A percentile compares a stretch with the other conserved stretches of the same genome.
Evolutionary conservation across 768 basidiomycete genomes (phyloP).

Genomic region (Lentinula boryana): DNA sequence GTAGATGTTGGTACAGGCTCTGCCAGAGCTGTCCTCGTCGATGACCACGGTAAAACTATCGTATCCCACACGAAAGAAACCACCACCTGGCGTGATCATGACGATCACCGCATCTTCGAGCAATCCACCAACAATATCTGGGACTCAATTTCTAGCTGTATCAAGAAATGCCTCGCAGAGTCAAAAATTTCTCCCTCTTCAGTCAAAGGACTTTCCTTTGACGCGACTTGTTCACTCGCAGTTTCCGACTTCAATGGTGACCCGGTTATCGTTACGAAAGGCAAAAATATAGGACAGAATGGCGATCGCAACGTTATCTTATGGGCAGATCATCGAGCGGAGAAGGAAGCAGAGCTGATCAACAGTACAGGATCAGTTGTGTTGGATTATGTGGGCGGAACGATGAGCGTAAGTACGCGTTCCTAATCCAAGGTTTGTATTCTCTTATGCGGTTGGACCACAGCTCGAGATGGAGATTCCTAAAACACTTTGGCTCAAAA

Average conservation of each 20-base stretch:
- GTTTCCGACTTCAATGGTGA: conserved; percentile 71
- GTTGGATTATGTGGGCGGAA: conserved; percentile 92
- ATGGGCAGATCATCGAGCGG: conserved; percentile 97
- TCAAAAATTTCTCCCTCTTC: conserved; percentile 48
- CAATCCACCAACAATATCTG: conserved; percentile 91
- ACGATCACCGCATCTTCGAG: conserved; percentile 92
- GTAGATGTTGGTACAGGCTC: conserved; percentile 93
- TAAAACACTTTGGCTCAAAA: conserved; percentile 95
- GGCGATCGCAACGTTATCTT: conserved; percentile 86
- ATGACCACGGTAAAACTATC: conserved; percentile 57
- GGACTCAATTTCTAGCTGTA: conserved; percentile 56
- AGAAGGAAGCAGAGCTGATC: conserved; percentile 86
- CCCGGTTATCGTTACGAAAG: conserved; percentile 72
- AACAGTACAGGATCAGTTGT: conserved; percentile 81
- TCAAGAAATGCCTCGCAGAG: conserved; percentile 56
- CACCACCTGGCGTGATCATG: conserved; percentile 77
- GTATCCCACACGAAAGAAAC: conserved; percentile 80
- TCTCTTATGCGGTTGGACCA: background rate
- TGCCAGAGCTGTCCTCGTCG: conserved; percentile 79
- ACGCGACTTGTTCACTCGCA: conserved; percentile 95
- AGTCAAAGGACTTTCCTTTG: conserved; percentile 89
- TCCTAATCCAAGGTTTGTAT: background rate
- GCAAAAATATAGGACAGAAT: conserved; percentile 49
- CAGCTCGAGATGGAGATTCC: conserved; percentile 99
- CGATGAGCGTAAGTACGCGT: conserved; percentile 72